A percentile compares a stretch with the other conserved stretches of the same genome.
These are phyloP conservation scores for Naumovozyma baii DNA, from an alignment of 805 yeast genomes.

Conservation along the genomic window DNA sequence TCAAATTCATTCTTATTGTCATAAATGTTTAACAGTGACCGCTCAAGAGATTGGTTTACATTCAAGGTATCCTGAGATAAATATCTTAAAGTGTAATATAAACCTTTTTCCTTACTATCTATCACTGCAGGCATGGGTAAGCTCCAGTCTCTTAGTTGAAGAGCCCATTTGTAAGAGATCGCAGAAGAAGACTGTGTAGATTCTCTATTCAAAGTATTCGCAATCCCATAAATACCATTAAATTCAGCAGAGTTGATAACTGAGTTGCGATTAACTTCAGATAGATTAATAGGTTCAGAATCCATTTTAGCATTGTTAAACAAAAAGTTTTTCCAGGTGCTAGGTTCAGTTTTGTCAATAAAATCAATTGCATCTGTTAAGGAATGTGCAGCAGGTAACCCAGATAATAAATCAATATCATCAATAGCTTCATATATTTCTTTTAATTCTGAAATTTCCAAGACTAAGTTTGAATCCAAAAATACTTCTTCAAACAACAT, in stretches of 20 bases:
- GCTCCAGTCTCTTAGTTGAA: conserved; percentile 77
- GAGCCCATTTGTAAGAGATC: conserved; percentile 48
- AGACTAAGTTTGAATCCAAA: conserved; percentile 2
- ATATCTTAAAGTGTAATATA: conserved; percentile 45
- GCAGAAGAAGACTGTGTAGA: conserved; percentile 7
- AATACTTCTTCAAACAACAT: conserved; percentile 30
- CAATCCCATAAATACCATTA: conserved; percentile 50
- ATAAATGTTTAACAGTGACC: conserved; percentile 4
- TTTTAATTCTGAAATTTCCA: conserved; percentile 13
- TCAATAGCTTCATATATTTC: conserved; percentile 43
- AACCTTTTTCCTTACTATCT: conserved; percentile 34
- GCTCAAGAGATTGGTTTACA: conserved; percentile 4
- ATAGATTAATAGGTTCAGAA: conserved; percentile 21
- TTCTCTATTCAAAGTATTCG: conserved; percentile 35
- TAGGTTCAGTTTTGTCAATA: conserved; percentile 27
- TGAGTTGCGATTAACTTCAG: conserved; percentile 2
- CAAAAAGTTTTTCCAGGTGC: conserved; percentile 37
- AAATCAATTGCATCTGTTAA: conserved; percentile 42
- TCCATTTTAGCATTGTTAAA: conserved; percentile 53
- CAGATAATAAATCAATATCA: conserved; percentile 55
- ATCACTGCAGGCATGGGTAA: conserved; percentile 40
- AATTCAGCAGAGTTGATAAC: conserved; percentile 34
- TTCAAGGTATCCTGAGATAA: not conserved
- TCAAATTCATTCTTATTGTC: conserved; percentile 7
- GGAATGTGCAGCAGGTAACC: conserved; percentile 51